Base-by-base conservation (phyloP, 2,329 filamentous ascomycete genomes). In the Aspergillus glaucus region DNA sequence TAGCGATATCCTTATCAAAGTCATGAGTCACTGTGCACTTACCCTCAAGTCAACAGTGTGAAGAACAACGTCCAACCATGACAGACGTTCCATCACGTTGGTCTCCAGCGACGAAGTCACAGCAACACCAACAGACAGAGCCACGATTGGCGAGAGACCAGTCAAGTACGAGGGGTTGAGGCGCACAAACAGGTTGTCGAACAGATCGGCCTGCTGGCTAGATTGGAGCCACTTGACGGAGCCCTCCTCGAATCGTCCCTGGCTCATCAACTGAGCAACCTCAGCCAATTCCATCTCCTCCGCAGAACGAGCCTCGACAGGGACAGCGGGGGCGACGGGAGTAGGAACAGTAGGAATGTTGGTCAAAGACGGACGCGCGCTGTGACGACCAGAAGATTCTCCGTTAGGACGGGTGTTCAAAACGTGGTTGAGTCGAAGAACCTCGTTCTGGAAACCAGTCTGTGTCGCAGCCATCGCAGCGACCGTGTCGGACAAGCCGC, bases 211-310 rank as follows among this genome's bases (percentile, higher is more conserved):
- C 55, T 82, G 79, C 48, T 78, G 76, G 28, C 68, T 63, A 5
- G 81, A 85, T 69, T 83, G 80, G 43, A 85, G 71, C 82, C 82
- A 85, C 73, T 67, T 73, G 37, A 76, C 63, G 3, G 72, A 72
- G 21, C 65, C 74, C 49, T 73, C 72, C 55, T 76, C 74, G 44
- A 66, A 71, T 43, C 60, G 63, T 19, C 66, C 64, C 6, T 65
- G 57, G 6, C 62, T 61, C 61, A 75, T 72, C 46, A 74, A 55
- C 14, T 61, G 57, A 17, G 61, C 55, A 43, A 76, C 72, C 40
- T 74, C 70, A 5, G 63, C 62, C 46, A 73, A 50, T 53, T 76
- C 74, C 12, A 62, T 50, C 28, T 74, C 64, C 49, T 73, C 69
- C 1, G 63, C 51, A 28, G 64, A 62, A 43, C 56, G 57, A 12